Evolutionary conservation across 257 asterid species (phyloP), one percentile per base, ranked within the genome.

Genomic region (Oldenlandia corymbosa): DNA sequence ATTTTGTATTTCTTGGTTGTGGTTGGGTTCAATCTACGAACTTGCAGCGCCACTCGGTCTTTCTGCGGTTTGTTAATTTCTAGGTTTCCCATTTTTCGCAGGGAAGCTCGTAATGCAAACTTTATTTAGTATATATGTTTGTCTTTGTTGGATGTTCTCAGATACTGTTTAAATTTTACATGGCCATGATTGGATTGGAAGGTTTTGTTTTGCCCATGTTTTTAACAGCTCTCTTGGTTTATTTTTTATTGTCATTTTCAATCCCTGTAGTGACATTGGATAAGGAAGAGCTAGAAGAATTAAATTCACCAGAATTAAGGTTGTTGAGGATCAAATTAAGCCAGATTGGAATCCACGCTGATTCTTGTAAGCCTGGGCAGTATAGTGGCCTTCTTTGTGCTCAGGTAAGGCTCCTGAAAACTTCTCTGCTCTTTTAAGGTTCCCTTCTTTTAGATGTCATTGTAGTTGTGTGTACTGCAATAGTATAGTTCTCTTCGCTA

Each of bases 291-390:
- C 72, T 76, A 71, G 79, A 75, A 21, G 63, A 57, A 46, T 55
- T 67, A 46, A 84, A 78, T 73, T 53, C 75, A 0, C 73, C 66
- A 2, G 70, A 65, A 30, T 73, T 83, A 64, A 64, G 24, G 72
- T 36, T 67, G 30, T 58, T 92, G 68, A 81, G 66, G 68, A 65
- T 67, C 67, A 92, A 87, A 72, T 73, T 92, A 69, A 75, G 69
- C 39, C 72, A 64, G 71, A 52, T 85, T 61, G 97, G 97, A 37
- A 75, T 92, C 21, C 79, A 83, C 64, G 70, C 49, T 30, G 46
- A 43, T 69, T 64, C 72, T 51, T 77, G 71, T 72, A 77, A 10
- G 72, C 93, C 97, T 0, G 99, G 99, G 31, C 99, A 87, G 62
- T 62, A 84, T 75, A 31, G 57, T 62, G 67, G 72, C 49, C 71